A percentile compares a stretch with the other conserved stretches of the same genome.
phyloP scores from a whole-genome alignment of 345 rosid genomes.

The Draba incana region DNA sequence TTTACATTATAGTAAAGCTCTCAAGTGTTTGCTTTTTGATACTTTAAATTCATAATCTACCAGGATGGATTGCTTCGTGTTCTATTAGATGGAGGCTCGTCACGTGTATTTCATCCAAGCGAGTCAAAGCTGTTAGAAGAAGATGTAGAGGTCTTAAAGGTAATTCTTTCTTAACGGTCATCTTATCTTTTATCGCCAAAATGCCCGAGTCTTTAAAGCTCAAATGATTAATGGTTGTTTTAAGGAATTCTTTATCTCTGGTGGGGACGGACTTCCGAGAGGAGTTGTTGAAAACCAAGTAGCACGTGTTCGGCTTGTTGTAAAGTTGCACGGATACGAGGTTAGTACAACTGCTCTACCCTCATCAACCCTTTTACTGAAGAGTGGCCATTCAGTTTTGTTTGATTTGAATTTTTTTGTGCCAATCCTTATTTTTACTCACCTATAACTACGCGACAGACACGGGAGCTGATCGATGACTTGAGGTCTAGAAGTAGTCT shows the following conservation, averaged over 20 bases:
- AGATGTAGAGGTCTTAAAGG: slow-evolving; percentile 91
- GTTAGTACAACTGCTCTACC: slow-evolving; percentile 44
- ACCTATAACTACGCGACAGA: slow-evolving; percentile 49
- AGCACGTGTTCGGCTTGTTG: slow-evolving; percentile 76
- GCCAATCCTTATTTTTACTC: neutral
- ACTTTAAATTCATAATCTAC: slow-evolving; percentile 20
- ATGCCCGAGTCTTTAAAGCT: neutral
- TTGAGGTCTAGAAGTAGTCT: slow-evolving; percentile 66
- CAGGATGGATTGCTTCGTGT: slow-evolving; percentile 94
- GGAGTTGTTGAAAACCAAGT: slow-evolving; percentile 96
- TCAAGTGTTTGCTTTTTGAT: slow-evolving; percentile 27
- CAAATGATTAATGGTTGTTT: slow-evolving; percentile 5
- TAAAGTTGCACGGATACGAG: slow-evolving; percentile 83
- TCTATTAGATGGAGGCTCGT: slow-evolving; percentile 82
- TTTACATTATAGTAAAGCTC: neutral
- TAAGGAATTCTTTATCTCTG: slow-evolving; percentile 95
- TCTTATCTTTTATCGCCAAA: neutral
- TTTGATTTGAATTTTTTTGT: neutral
- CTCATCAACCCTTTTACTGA: neutral
- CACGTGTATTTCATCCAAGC: slow-evolving; percentile 62
- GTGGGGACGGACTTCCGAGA: slow-evolving; percentile 97
- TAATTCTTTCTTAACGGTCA: slow-evolving; percentile 33
- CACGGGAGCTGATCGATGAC: slow-evolving; percentile 82
- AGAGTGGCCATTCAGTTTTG: neutral
- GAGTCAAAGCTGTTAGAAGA: slow-evolving; percentile 87